Conservation (phyloP, 2,329 filamentous ascomycete genomes). For the Pseudopyricularia javanii region DNA sequence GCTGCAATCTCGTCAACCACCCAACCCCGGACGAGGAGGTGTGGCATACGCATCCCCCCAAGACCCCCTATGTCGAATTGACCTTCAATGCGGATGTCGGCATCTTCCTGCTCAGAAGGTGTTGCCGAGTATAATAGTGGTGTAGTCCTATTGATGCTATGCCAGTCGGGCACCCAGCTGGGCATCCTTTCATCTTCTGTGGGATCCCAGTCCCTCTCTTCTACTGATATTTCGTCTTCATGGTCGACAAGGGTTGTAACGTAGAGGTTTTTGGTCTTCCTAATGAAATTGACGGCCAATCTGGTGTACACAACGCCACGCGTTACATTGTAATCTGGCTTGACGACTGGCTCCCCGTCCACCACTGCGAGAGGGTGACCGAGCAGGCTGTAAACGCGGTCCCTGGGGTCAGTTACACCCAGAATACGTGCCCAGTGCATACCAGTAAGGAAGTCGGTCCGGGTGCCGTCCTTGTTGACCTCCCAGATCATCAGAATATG, state of each 20-base stretch:
- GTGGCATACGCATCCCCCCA: constrained; percentile 4
- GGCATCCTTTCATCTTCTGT: constrained; percentile 5
- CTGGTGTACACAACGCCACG: constrained; percentile 7
- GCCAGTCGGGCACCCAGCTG: constrained; percentile 9
- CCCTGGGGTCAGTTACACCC: constrained; percentile 7
- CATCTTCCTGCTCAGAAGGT: not conserved
- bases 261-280: constrained; percentile 4
- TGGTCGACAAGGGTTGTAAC: constrained; percentile 7
- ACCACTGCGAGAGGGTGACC: constrained; percentile 5
- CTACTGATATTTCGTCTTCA: constrained; percentile 4
- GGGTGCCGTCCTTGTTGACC: constrained; percentile 6
- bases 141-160: constrained; percentile 8
- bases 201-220: constrained; percentile 4
- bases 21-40: constrained; percentile 7
- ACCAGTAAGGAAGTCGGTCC: constrained; percentile 5
- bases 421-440: constrained; percentile 8
- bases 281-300: constrained; percentile 6
- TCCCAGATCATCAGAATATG: constrained; percentile 8
- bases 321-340: constrained; percentile 7
- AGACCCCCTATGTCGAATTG: not conserved
- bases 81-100: constrained; percentile 2
- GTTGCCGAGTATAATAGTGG: constrained; percentile 2
- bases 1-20: constrained; percentile 7
- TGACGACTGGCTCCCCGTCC: constrained; percentile 4
- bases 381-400: constrained; percentile 7